Evolutionary conservation across 169 alveolate species (phyloP), one percentile per base, ranked within the genome.

Genomic region (Eimeria tenella): DNA sequence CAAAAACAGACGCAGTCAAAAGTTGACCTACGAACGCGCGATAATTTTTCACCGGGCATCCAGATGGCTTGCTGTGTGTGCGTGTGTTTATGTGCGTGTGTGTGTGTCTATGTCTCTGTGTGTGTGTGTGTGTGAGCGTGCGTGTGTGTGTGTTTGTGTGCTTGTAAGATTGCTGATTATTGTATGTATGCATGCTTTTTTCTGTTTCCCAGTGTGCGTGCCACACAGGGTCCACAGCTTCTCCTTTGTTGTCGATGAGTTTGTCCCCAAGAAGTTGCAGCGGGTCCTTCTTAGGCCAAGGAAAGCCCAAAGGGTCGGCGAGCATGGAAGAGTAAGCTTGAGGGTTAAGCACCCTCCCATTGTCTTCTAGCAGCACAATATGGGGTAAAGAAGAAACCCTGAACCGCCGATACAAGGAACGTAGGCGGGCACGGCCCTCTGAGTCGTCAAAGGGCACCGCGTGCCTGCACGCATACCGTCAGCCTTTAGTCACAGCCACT

Each of bases 361-460:
- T 31, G 5, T 56, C 68, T 52, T 89, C 81, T 23, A 89, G 49
- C n/a, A 89, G 87, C 3, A 74, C 87, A 1, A 89, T 56, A 19
- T 55, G 82, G 6, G 94, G 94, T 23, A 89, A 15, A 8, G 88
- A 52, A 6, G 81, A 31, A 11, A 89, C 82, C 3, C 94, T 65
- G 52, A 89, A 89, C 25, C 25, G 8, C 25, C 81, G 63, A n/a
- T 56, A 74, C 4, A 89, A 71, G 21, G 42, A 13, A 25, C 65
- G 88, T 4, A n/a, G 19, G 17, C 19, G 9, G 9, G 19, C 21
- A 13, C 58, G 75, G 42, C 89, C 89, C 13, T 50, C 82, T 50
- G 75, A 49, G 81, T 89, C 94, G 63, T 89, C 94, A 50, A 19
- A 89, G 10, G 94, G 94, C 11, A 89, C 62, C 0, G 94, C 94